Conservation (phyloP, 176 grass and related monocot species). For the Raddia guianensis region DNA sequence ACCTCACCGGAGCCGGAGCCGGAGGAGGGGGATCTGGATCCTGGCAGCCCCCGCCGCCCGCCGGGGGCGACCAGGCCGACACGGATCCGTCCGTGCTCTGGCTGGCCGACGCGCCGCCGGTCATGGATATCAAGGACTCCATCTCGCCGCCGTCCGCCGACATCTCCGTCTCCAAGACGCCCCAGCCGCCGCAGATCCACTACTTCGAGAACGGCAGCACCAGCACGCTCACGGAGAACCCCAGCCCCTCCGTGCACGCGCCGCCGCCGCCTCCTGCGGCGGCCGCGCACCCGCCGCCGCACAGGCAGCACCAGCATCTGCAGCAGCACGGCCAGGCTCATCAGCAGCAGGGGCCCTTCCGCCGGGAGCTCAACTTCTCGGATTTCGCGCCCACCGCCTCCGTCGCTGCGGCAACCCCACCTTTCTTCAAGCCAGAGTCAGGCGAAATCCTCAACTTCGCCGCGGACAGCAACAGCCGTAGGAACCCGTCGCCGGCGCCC, state of each 20-base stretch:
- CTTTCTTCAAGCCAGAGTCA: slow-evolving; percentile 80
- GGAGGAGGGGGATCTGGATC: slow-evolving; percentile 10
- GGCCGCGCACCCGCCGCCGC: slow-evolving; percentile 21
- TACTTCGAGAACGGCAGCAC: slow-evolving; percentile 81
- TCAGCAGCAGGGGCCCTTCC: slow-evolving; percentile 33
- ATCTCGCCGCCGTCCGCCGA: slow-evolving; percentile 54
- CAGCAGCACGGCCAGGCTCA: slow-evolving; percentile 44
- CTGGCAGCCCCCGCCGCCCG: slow-evolving; percentile 21
- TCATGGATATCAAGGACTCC: slow-evolving; percentile 73
- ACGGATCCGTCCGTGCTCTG: slow-evolving; percentile 85
- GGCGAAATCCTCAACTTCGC: slow-evolving; percentile 83
- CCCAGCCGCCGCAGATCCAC: slow-evolving; percentile 60
- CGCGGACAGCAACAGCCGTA: slow-evolving; percentile 52
- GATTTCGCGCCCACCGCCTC: slow-evolving; percentile 65
- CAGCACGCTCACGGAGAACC: slow-evolving; percentile 80
- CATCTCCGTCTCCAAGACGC: slow-evolving; percentile 68
- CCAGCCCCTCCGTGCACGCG: slow-evolving; percentile 54
- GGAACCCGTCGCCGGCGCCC: slow-evolving; percentile 59
- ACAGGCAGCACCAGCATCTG: slow-evolving; percentile 25
- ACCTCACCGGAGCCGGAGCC: slow-evolving; percentile 34
- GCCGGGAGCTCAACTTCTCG: slow-evolving; percentile 84
- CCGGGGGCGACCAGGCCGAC: slow-evolving; percentile 51
- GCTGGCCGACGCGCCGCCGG: slow-evolving; percentile 71
- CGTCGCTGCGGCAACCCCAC: slow-evolving; percentile 19
- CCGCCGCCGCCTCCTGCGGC: slow-evolving; percentile 28